A percentile compares a stretch with the other conserved stretches of the same genome.
Conservation (phyloP, 345 rosid genomes). For the Triadica sebifera region DNA sequence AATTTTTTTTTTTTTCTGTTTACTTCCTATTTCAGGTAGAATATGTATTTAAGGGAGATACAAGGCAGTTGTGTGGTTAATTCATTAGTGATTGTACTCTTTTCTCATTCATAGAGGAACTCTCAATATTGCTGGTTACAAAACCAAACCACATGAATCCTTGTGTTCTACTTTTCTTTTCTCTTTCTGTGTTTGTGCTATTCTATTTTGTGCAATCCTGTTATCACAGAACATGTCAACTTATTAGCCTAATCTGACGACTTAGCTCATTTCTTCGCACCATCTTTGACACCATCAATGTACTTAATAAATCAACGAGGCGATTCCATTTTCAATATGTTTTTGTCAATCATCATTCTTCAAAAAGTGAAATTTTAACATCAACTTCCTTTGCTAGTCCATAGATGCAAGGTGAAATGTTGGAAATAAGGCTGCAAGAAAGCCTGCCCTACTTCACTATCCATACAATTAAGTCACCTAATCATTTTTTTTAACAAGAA, state of each 20-base stretch:
- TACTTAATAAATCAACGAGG: not conserved
- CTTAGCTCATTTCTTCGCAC: not conserved
- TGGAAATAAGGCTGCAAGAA: not conserved
- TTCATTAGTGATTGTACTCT: no score
- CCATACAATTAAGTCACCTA: not conserved
- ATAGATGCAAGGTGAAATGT: not conserved
- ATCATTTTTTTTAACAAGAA: not conserved
- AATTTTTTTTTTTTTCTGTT: no score
- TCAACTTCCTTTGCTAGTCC: not conserved
- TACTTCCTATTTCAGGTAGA: no score
- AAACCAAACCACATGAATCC: no score
- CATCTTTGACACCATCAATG: not conserved
- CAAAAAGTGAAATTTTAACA: not conserved
- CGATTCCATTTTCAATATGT: not conserved
- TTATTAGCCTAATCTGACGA: not conserved
- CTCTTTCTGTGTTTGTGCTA: no score
- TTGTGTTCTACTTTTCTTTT: no score
- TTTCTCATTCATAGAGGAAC: no score
- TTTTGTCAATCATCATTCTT: not conserved
- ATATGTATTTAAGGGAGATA: no score
- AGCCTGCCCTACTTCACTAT: not conserved
- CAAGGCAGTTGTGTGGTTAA: no score
- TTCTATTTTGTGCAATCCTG: no score
- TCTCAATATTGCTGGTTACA: no score
- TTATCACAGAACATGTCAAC: not conserved